phyloP scores from a whole-genome alignment of 2,329 filamentous ascomycete genomes.

The Diaporthe eres region DNA sequence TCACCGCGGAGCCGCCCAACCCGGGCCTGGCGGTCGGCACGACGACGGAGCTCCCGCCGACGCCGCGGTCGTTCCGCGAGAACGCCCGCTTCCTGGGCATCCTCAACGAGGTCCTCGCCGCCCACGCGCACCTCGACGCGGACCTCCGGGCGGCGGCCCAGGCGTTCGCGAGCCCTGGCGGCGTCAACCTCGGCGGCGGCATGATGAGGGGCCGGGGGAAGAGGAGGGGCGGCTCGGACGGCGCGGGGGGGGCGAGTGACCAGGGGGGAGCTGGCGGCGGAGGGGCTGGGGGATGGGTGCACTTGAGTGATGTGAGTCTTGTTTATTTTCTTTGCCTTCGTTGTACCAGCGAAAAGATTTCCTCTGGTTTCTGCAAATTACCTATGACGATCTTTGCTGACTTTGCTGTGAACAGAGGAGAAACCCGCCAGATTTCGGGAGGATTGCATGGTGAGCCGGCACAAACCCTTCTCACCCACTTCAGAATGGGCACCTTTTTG shows the following conservation, averaged over 20 bases:
- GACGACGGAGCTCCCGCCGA: constrained; percentile 71
- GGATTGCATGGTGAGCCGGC: constrained; percentile 68
- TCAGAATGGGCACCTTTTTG: neutral
- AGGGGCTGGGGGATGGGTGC: constrained; percentile 73
- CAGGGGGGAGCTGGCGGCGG: constrained; percentile 74
- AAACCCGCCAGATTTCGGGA: constrained; percentile 76
- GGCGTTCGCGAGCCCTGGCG: constrained; percentile 72
- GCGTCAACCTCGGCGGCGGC: constrained; percentile 65
- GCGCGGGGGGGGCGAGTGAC: constrained; percentile 67
- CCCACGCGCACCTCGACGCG: constrained; percentile 70
- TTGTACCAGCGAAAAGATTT: too few relatives aligned
- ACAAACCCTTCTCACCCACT: neutral
- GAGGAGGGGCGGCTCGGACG: constrained; percentile 65
- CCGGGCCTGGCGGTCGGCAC: constrained; percentile 70
- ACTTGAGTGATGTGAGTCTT: constrained; percentile 68
- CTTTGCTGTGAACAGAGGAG: constrained; percentile 52
- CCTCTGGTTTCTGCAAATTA: neutral
- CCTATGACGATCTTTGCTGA: neutral
- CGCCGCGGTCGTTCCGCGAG: constrained; percentile 70
- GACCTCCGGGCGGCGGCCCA: constrained; percentile 69
- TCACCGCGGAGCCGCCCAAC: constrained; percentile 66
- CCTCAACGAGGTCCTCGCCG: constrained; percentile 68
- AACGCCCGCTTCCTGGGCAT: constrained; percentile 73
- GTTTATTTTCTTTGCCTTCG: neutral
- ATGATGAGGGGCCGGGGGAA: constrained; percentile 56